phyloP scores from a whole-genome alignment of 2,329 filamentous ascomycete genomes.

The Hypoxylon sp. region DNA sequence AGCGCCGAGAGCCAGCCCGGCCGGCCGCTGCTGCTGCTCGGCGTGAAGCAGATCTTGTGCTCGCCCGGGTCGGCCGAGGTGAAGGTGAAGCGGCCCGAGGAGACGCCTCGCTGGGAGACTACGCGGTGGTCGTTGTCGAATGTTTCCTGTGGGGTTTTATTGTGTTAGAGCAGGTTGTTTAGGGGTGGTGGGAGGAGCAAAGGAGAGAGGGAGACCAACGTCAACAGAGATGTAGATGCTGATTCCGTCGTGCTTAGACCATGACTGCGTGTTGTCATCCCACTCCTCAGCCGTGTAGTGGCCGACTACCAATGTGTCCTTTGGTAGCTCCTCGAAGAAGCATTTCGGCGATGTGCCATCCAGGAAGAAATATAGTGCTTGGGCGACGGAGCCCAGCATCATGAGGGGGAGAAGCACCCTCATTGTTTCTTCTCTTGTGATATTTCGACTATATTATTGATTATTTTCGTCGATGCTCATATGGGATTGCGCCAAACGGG shows the following conservation, averaged over 20 bases:
- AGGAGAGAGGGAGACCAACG: slow-evolving; percentile 53
- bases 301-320: slow-evolving; percentile 95
- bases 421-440: slow-evolving; percentile 52
- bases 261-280: slow-evolving; percentile 73
- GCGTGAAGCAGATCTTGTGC: slow-evolving; percentile 94
- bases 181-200: neutral
- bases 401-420: slow-evolving; percentile 70
- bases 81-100: slow-evolving; percentile 91
- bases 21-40: slow-evolving; percentile 74
- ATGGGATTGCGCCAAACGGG: too few species aligned
- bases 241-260: slow-evolving; percentile 76
- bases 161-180: neutral
- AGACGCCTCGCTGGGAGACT: slow-evolving; percentile 81
- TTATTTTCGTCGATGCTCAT: too few species aligned
- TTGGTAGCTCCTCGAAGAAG: slow-evolving; percentile 97
- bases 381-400: slow-evolving; percentile 70
- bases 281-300: slow-evolving; percentile 89
- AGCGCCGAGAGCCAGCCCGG: slow-evolving; percentile 75
- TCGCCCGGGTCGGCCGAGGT: slow-evolving; percentile 93
- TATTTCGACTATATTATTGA: slow-evolving; percentile 6
- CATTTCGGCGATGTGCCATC: slow-evolving; percentile 87
- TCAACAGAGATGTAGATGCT: slow-evolving; percentile 93
- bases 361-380: slow-evolving; percentile 95
- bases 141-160: slow-evolving; percentile 66
- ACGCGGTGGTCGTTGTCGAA: slow-evolving; percentile 99